These are phyloP conservation scores for Ilyonectria destructans DNA, from an alignment of 2,329 filamentous ascomycete genomes.

Conservation along the genomic window DNA sequence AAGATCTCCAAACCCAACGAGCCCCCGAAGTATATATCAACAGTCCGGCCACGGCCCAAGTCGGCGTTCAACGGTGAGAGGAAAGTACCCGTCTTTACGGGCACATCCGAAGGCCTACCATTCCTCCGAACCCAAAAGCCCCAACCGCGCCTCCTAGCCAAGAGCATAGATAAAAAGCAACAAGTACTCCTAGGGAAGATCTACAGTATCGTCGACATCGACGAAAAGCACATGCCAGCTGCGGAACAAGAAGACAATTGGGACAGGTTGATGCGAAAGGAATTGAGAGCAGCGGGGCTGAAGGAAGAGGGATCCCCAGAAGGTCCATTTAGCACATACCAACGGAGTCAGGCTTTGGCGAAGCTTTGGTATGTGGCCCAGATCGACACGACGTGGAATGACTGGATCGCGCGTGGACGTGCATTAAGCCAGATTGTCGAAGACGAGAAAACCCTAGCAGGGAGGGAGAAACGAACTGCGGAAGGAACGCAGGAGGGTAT, in stretches of 20 bases:
- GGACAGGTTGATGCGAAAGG: slow-evolving; percentile 58
- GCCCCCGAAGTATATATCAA: slow-evolving; percentile 65
- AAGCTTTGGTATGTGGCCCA: slow-evolving; percentile 52
- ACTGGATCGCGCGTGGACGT: slow-evolving; percentile 60
- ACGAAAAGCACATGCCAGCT: slow-evolving; percentile 53
- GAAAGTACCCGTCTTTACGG: slow-evolving; percentile 70
- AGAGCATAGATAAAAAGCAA: slow-evolving; percentile 70
- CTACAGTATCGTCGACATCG: slow-evolving; percentile 56
- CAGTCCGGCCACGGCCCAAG: slow-evolving; percentile 65
- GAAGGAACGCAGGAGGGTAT: neutral
- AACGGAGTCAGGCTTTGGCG: slow-evolving; percentile 50
- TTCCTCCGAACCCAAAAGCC: slow-evolving; percentile 79
- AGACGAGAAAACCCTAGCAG: slow-evolving; percentile 54
- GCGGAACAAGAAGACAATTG: slow-evolving; percentile 65
- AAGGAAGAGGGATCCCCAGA: slow-evolving; percentile 18
- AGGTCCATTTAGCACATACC: slow-evolving; percentile 49
- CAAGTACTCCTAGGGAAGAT: slow-evolving; percentile 61
- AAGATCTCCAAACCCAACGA: slow-evolving; percentile 54
- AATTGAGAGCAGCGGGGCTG: slow-evolving; percentile 43
- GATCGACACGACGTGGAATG: slow-evolving; percentile 53
- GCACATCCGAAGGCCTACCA: slow-evolving; percentile 70
- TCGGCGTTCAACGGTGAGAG: slow-evolving; percentile 57
- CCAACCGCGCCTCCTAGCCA: slow-evolving; percentile 73
- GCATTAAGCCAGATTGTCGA: slow-evolving; percentile 61
- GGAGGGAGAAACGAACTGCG: slow-evolving; percentile 41